Evolutionary conservation across 805 yeast genomes (phyloP).

Genomic region (Starmerella potacharoeniae): DNA sequence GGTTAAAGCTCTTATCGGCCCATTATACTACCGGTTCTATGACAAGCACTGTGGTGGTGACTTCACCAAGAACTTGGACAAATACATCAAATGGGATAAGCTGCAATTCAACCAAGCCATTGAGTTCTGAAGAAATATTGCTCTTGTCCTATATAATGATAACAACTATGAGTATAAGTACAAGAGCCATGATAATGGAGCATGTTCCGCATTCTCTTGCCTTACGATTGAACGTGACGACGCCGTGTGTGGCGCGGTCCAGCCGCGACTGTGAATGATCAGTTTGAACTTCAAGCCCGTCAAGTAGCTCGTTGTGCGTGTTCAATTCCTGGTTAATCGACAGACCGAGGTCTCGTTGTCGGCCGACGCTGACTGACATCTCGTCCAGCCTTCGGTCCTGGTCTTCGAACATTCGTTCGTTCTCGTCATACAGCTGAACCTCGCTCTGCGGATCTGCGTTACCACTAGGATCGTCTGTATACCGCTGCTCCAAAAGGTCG

Average conservation of each 20-base stretch:
- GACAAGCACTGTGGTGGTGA: slow-evolving; percentile 63
- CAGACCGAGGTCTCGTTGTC: slow-evolving; percentile 31
- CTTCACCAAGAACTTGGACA: slow-evolving; percentile 56
- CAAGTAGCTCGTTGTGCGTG: slow-evolving; percentile 29
- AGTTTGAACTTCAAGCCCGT: slow-evolving; percentile 31
- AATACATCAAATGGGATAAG: slow-evolving; percentile 53
- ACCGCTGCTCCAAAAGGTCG: neutral
- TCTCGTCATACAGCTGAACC: slow-evolving; percentile 16
- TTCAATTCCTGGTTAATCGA: slow-evolving; percentile 32
- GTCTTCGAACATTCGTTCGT: slow-evolving; percentile 25
- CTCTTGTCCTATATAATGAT: slow-evolving; percentile 25
- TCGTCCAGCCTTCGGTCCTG: slow-evolving; percentile 32
- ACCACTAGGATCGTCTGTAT: neutral
- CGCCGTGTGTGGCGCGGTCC: slow-evolving; percentile 28
- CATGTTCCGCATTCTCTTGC: slow-evolving; percentile 32
- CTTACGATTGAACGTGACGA: slow-evolving; percentile 29
- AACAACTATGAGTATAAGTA: slow-evolving; percentile 25
- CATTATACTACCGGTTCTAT: slow-evolving; percentile 75
- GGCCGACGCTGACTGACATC: slow-evolving; percentile 29
- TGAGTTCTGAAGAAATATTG: neutral
- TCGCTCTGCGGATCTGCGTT: neutral
- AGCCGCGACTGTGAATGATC: slow-evolving; percentile 29
- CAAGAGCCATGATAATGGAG: slow-evolving; percentile 27
- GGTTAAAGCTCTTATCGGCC: slow-evolving; percentile 53
- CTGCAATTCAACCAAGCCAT: slow-evolving; percentile 30